A percentile compares a stretch with the other conserved stretches of the same genome.
These are phyloP conservation scores for Colletotrichum higginsianum DNA, from an alignment of 2,329 filamentous ascomycete genomes.

Conservation along the genomic window DNA sequence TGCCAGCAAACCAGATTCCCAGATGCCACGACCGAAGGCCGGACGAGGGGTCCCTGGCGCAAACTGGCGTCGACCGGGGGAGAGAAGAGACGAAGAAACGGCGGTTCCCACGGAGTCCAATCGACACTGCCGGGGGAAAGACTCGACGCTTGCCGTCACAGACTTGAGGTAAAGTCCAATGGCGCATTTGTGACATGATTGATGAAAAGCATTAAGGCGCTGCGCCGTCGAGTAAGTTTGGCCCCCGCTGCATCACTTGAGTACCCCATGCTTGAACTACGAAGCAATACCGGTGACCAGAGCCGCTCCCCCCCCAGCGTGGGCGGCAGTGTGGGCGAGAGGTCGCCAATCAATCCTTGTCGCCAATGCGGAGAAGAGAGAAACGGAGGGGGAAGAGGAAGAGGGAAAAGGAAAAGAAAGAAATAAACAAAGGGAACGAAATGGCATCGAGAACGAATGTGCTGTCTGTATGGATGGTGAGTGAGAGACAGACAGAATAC, in stretches of 20 bases:
- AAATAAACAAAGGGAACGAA: neutral
- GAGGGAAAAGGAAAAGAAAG: too few relatives aligned
- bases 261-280: constrained; percentile 10
- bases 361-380: neutral
- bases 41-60: constrained; percentile 29
- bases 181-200: neutral
- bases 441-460: neutral
- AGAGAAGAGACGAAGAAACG: constrained; percentile 2
- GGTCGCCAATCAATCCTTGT: neutral
- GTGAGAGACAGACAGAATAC: constrained; percentile 15
- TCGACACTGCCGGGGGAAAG: constrained; percentile 8
- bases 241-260: neutral
- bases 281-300: neutral
- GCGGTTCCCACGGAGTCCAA: constrained; percentile 5
- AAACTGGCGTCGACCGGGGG: constrained; percentile 12
- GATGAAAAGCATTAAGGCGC: neutral
- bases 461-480: neutral
- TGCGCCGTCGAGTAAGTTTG: neutral
- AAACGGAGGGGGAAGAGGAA: neutral
- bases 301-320: too few relatives aligned
- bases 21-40: constrained; percentile 29
- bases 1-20: constrained; percentile 23
- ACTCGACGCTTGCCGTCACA: constrained; percentile 36
- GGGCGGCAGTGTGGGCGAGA: neutral
- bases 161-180: constrained; percentile 8